Percentiles rank a stretch among this genome's conserved stretches.
Conservation (phyloP, 2,329 filamentous ascomycete species). For the Calonectria henricotiae region DNA sequence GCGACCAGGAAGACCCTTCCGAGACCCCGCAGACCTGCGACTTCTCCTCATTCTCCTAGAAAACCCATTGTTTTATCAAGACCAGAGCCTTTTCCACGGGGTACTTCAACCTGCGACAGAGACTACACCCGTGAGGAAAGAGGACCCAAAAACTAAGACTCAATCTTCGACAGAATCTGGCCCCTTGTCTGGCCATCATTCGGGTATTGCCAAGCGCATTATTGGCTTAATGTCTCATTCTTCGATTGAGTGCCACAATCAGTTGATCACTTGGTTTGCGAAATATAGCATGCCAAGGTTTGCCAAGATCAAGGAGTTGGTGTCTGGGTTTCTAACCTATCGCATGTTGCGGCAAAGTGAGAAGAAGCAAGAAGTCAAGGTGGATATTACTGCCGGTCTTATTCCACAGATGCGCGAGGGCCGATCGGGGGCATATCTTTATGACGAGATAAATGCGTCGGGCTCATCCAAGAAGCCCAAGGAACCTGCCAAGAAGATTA, state of each 20-base stretch:
- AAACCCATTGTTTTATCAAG: conserved; percentile 81
- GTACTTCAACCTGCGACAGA: conserved; percentile 56
- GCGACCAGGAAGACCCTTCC: conserved; percentile 80
- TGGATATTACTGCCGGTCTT: conserved; percentile 77
- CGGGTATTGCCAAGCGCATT: conserved; percentile 88
- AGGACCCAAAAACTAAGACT: conserved; percentile 43
- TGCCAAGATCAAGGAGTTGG: conserved; percentile 81
- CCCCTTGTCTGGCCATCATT: conserved; percentile 77
- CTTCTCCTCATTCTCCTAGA: conserved; percentile 85
- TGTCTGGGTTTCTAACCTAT: conserved; percentile 86
- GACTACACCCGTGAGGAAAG: conserved; percentile 10
- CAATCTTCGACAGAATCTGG: conserved; percentile 56
- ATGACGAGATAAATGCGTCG: conserved; percentile 79
- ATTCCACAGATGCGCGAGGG: conserved; percentile 81
- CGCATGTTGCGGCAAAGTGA: conserved; percentile 81
- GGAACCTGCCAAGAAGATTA: conserved; percentile 70
- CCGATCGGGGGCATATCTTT: conserved; percentile 79
- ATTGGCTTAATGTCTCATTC: conserved; percentile 85
- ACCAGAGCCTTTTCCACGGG: conserved; percentile 61
- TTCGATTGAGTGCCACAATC: conserved; percentile 82
- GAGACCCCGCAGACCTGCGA: conserved; percentile 79
- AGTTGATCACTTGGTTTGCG: conserved; percentile 85
- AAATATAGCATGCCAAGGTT: conserved; percentile 79
- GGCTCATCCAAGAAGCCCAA: conserved; percentile 70
- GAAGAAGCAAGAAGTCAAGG: conserved; percentile 73